Base-by-base conservation (phyloP, 768 basidiomycete genomes). In the Boletus pseudo-olivaceus region DNA sequence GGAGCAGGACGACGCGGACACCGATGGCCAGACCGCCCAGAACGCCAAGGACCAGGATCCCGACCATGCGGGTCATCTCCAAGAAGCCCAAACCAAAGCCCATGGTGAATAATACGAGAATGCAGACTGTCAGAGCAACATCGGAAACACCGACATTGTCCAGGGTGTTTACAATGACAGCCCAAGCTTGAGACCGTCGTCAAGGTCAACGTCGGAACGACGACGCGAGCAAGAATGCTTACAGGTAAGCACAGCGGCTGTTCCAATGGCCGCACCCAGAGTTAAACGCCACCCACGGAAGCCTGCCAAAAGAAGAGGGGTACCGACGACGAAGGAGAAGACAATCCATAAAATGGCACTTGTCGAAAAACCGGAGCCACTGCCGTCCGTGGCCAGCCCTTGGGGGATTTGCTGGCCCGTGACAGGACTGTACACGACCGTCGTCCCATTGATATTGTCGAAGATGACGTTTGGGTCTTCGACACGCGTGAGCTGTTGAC, bases 341-440 rank as follows among this genome's bases (percentile, higher is more conserved):
- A 61, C 71, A 9, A 85, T 76, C 87, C 86, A 88, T 19, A 86
- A 60, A 12, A 83, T 42, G 1, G 84, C 82, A 23, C 81, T 67
- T 2, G 71, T 53, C 44, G 75, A 72, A 59, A 80, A 81, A 33
- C 67, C 74, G 8, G 70, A 67, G 7, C 86, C 85, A 30, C 78
- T 73, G 8, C 84, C 86, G 61, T 88, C 86, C 2, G 82, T 74
- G 3, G 79, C 85, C 5, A 72, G 52, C 0, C 80, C 80, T 65
- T 88, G 86, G 6, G 76, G 70, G 9, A 85, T 73, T 26, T 66
- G 53, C 46, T 70, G 60, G n/a, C 69, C 67, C 0, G 82, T 80
- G 26, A 42, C 30, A 7, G 81, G 68, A 57, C 82, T 74, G 58
- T 81, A 73, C 17, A 84, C 76, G 49, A 68, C 42, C 3, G 70